Base-by-base conservation (phyloP, 2,329 filamentous ascomycete species). In the Colletotrichum truncatum region DNA sequence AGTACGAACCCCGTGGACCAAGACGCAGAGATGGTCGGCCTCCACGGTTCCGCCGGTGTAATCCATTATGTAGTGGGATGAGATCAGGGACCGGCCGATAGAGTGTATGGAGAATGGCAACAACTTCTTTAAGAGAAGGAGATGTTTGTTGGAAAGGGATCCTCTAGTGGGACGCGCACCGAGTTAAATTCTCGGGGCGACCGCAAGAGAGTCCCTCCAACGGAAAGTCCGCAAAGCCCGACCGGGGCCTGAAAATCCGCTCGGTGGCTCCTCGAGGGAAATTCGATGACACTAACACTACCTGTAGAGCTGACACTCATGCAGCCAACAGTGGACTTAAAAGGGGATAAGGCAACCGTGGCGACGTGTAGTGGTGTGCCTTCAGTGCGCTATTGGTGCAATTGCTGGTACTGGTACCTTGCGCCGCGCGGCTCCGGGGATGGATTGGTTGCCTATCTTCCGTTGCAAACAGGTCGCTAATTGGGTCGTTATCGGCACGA, bases 1-100 rank as follows among this genome's bases (percentile, higher is more conserved):
- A n/a, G n/a, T 56, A 77, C 86, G 76, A 86, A 92, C 89, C 80
- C 92, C 88, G 74, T 95, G 92, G 55, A 94, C 89, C 45, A 95
- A 83, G 41, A 95, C 91, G 72, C 89, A 91, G 67, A 95, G 87
- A 76, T 94, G 92, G 69, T 91, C 84, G 49, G 90, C 88, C 64
- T 85, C 79, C 45, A 74, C 56, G 72, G 78, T 83, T 68, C 85
- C 85, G 68, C 86, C 85, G 65, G 79, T 82, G 72, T 82, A 82
- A 68, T 84, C 79, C 74, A 81, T 80, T 69, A 77, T 79, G 61
- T 60, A 60, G 54, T 63, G 51, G 57, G 71, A 68, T 49, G 70
- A 72, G 67, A 77, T 71, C 66, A 78, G 73, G 64, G 72, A 73
- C 71, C 73, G 73, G 74, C 77, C 72, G 62, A 76, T 70, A 65